phyloP scores from a whole-genome alignment of 805 yeast genomes.

The Wickerhamiella qilinensis region DNA sequence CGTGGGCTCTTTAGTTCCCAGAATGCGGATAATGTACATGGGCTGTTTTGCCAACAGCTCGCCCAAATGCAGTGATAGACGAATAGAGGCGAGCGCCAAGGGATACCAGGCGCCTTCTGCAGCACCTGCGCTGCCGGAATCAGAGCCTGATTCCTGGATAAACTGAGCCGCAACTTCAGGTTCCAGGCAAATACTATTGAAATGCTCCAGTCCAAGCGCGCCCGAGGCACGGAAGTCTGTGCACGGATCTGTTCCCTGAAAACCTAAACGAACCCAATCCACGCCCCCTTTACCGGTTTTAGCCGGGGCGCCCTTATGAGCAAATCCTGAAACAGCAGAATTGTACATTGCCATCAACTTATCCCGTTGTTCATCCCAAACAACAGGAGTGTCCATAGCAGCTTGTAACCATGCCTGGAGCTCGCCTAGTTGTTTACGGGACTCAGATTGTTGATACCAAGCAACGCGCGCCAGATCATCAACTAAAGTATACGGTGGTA shows the following conservation, averaged over 20 bases:
- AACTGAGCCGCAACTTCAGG: conserved; percentile 8
- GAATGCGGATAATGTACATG: conserved; percentile 6
- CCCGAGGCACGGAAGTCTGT: conserved; percentile 25
- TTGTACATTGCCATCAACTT: not conserved
- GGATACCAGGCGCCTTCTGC: conserved; percentile 19
- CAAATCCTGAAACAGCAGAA: no score
- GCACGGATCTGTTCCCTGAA: conserved; percentile 25
- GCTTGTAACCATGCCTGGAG: not conserved
- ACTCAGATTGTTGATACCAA: not conserved
- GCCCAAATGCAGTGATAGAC: conserved; percentile 11
- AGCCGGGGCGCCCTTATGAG: not conserved
- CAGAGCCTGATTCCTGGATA: conserved; percentile 16
- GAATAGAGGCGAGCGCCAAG: conserved; percentile 21
- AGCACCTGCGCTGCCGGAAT: not conserved
- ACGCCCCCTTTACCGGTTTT: conserved; percentile 2
- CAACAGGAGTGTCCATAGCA: not conserved
- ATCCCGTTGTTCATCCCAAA: not conserved
- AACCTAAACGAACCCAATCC: conserved; percentile 24
- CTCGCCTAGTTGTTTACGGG: not conserved
- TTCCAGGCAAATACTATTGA: conserved; percentile 12
- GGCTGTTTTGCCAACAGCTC: conserved; percentile 8
- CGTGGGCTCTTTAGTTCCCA: not conserved
- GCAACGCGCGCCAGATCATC: not conserved
- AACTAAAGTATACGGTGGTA: not conserved
- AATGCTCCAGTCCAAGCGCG: conserved; percentile 15